A percentile compares a stretch with the other conserved stretches of the same genome.
These are phyloP conservation scores for Fusarium keratoplasticum DNA, from an alignment of 2,329 filamentous ascomycete genomes.

Conservation along the genomic window DNA sequence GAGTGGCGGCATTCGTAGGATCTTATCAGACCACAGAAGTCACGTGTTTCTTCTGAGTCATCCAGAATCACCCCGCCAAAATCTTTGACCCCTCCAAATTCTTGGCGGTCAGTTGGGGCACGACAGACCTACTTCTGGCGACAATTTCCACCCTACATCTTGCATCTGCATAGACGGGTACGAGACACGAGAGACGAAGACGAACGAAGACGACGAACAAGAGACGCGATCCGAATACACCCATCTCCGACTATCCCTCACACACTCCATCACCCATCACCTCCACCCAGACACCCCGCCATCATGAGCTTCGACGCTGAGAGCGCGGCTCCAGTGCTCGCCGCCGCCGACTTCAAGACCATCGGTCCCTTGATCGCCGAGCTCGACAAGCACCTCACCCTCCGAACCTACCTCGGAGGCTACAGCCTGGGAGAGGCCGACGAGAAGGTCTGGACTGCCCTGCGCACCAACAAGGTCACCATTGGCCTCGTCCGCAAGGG, in stretches of 20 bases:
- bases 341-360: slow-evolving; percentile 75
- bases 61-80: slow-evolving; percentile 42
- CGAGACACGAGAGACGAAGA: background rate
- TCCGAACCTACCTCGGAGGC: slow-evolving; percentile 87
- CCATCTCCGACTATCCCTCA: background rate
- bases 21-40: slow-evolving; percentile 7
- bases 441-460: slow-evolving; percentile 82
- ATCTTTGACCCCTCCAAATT: slow-evolving; percentile 42
- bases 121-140: slow-evolving; percentile 29
- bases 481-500: slow-evolving; percentile 84
- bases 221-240: background rate
- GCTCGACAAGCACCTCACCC: slow-evolving; percentile 87
- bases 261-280: background rate
- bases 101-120: slow-evolving; percentile 32
- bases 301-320: slow-evolving; percentile 45
- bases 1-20: slow-evolving; percentile 16
- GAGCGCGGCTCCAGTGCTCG: slow-evolving; percentile 41
- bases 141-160: slow-evolving; percentile 22
- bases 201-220: background rate
- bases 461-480: slow-evolving; percentile 87
- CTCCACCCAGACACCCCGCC: slow-evolving; percentile 12
- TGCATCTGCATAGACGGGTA: slow-evolving; percentile 9
- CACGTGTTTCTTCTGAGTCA: slow-evolving; percentile 42
- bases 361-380: slow-evolving; percentile 80
- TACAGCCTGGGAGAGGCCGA: slow-evolving; percentile 83